Percentiles rank a stretch among this genome's conserved stretches.
Evolutionary conservation across 2,329 filamentous ascomycete genomes (phyloP).

Genomic region (Phyllosticta citribraziliensis): DNA sequence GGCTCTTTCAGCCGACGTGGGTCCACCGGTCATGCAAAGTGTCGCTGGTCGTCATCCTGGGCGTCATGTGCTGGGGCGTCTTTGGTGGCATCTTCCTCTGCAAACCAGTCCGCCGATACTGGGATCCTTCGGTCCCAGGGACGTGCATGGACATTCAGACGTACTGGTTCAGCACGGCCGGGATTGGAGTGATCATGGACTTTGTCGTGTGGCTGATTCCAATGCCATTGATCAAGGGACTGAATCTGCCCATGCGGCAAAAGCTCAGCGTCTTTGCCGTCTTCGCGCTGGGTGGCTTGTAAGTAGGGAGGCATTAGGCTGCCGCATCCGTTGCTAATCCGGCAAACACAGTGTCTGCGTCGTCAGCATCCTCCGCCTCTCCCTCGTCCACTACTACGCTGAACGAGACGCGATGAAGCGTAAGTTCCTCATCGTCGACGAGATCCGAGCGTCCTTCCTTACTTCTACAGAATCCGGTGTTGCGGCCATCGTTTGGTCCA

Average conservation of each 20-base stretch:
- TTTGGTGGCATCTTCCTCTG: slow-evolving; percentile 27
- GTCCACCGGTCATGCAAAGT: slow-evolving; percentile 21
- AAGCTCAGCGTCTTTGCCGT: slow-evolving; percentile 27
- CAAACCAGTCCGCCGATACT: slow-evolving; percentile 22
- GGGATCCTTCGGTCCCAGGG: slow-evolving; percentile 22
- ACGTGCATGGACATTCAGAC: slow-evolving; percentile 21
- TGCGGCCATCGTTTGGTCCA: slow-evolving; percentile 4
- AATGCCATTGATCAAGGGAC: slow-evolving; percentile 20
- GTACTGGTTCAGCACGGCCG: slow-evolving; percentile 23
- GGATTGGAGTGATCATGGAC: slow-evolving; percentile 24
- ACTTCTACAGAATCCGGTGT: not conserved
- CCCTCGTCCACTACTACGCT: slow-evolving; percentile 20
- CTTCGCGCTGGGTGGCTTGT: slow-evolving; percentile 31
- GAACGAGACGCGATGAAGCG: slow-evolving; percentile 14
- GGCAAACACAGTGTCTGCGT: slow-evolving; percentile 19
- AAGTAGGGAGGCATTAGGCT: slow-evolving; percentile 10
- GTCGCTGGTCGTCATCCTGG: slow-evolving; percentile 18
- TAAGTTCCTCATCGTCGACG: not conserved
- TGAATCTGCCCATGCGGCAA: slow-evolving; percentile 24
- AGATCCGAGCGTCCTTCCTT: not conserved
- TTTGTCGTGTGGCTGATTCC: slow-evolving; percentile 24
- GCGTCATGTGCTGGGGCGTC: slow-evolving; percentile 22
- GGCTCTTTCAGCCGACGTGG: slow-evolving; percentile 22
- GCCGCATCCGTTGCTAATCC: not conserved
- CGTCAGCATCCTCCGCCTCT: slow-evolving; percentile 25